Evolutionary conservation across 1,284 basidiomycete genomes (phyloP).

Genomic region (Sanghuangporus sanghuang): DNA sequence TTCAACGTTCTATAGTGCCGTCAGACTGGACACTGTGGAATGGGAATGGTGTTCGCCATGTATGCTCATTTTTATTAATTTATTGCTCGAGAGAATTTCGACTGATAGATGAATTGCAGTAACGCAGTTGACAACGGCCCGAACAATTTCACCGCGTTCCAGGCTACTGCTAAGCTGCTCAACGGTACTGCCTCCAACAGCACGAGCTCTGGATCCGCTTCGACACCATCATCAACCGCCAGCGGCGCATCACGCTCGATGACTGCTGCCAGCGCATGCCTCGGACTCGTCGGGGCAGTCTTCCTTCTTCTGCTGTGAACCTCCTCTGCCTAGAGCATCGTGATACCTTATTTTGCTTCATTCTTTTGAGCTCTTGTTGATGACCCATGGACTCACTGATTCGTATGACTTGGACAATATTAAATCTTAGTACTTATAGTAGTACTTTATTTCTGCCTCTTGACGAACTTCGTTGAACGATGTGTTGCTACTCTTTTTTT

Average conservation of each 20-base stretch:
- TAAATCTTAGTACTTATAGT: background rate
- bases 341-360: background rate
- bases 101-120: background rate
- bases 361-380: background rate
- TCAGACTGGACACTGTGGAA: slow-evolving; percentile 35
- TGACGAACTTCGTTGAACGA: slow-evolving; percentile 17
- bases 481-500: slow-evolving; percentile 3
- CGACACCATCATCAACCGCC: background rate
- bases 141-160: slow-evolving; percentile 39
- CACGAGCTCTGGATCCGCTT: background rate
- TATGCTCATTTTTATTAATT: background rate
- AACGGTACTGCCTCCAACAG: slow-evolving; percentile 28
- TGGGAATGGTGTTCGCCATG: slow-evolving; percentile 41
- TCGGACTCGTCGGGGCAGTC: slow-evolving; percentile 11
- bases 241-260: slow-evolving; percentile 13
- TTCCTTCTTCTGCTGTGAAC: slow-evolving; percentile 14
- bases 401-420: slow-evolving; percentile 10
- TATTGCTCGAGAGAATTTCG: background rate
- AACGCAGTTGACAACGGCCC: slow-evolving; percentile 35
- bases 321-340: background rate
- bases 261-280: background rate
- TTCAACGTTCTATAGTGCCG: slow-evolving; percentile 26
- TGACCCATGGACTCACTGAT: slow-evolving; percentile 3
- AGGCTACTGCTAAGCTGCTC: slow-evolving; percentile 29
- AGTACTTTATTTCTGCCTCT: slow-evolving; percentile 3